These are phyloP conservation scores for Ganoderma sp. DNA, from an alignment of 1,284 basidiomycete species.

Conservation along the genomic window DNA sequence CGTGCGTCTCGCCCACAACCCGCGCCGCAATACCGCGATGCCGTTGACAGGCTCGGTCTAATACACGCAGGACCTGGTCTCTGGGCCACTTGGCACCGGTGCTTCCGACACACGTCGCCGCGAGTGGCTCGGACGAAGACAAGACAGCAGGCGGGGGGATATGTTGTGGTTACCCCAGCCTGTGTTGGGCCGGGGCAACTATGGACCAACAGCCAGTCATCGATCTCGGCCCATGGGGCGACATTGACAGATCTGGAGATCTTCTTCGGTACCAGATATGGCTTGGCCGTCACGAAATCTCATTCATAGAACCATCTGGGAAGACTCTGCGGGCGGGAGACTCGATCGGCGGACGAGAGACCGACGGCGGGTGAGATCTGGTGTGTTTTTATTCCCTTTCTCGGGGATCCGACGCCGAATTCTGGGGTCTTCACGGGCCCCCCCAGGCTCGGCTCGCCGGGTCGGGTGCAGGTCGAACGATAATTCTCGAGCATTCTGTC, in stretches of 20 bases:
- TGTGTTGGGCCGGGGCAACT: conserved; percentile 14
- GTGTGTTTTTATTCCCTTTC: conserved; percentile 3
- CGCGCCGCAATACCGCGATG: conserved; percentile 4
- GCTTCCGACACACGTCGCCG: background rate
- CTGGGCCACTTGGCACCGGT: background rate
- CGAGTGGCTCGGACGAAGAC: background rate
- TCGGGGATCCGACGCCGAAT: background rate
- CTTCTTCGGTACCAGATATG: conserved; percentile 25
- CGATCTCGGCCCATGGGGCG: conserved; percentile 27
- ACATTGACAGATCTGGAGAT: conserved; percentile 26
- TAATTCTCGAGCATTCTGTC: conserved; percentile 1
- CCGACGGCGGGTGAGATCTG: conserved; percentile 7
- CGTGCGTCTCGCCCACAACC: conserved; percentile 3
- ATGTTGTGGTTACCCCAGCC: conserved; percentile 20
- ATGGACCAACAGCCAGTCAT: conserved; percentile 31
- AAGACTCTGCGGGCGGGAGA: background rate
- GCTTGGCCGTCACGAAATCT: conserved; percentile 18
- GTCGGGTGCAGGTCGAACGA: background rate
- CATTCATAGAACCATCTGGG: conserved; percentile 1
- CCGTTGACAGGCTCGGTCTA: background rate
- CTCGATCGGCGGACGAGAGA: conserved; percentile 26
- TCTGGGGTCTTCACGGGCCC: conserved; percentile 4
- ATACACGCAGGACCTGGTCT: background rate
- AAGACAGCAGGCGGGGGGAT: background rate
- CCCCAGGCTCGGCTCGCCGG: background rate